A percentile compares a stretch with the other conserved stretches of the same genome.
Conservation (phyloP, 306 rosid genomes). For the Gillenia trifoliata region DNA sequence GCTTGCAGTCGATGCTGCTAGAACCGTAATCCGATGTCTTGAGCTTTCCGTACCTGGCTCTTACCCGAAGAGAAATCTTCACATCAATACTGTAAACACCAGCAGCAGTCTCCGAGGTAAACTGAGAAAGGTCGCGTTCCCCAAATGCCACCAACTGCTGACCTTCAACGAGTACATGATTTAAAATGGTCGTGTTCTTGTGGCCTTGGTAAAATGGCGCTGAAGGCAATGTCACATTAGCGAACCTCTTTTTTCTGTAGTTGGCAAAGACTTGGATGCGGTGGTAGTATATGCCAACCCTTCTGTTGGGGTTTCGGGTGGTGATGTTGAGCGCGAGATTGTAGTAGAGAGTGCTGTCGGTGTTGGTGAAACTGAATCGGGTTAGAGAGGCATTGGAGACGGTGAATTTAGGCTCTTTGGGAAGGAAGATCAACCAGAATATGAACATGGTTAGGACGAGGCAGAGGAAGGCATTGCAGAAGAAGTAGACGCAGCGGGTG, state of each 20-base stretch:
- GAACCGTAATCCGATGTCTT: not conserved
- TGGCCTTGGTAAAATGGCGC: conserved; percentile 51
- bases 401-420: not conserved
- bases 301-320: conserved; percentile 54
- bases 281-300: conserved; percentile 48
- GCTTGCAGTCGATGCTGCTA: conserved; percentile 3
- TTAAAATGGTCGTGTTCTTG: conserved; percentile 34
- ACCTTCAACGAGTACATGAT: conserved; percentile 16
- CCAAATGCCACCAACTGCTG: not conserved
- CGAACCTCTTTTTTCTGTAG: conserved; percentile 32
- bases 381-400: not conserved
- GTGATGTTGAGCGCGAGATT: conserved; percentile 25
- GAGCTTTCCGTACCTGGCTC: not conserved
- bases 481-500: not conserved
- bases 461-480: not conserved
- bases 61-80: not conserved
- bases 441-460: not conserved
- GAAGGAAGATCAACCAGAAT: not conserved
- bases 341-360: conserved; percentile 19
- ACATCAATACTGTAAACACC: conserved; percentile 4
- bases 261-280: conserved; percentile 33
- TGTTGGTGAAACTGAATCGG: not conserved
- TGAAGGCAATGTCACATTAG: not conserved
- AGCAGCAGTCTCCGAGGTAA: conserved; percentile 1
- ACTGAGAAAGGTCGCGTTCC: not conserved